These are phyloP conservation scores for Phytophthora idaei DNA, from an alignment of 352 stramenopile species.

Conservation along the genomic window DNA sequence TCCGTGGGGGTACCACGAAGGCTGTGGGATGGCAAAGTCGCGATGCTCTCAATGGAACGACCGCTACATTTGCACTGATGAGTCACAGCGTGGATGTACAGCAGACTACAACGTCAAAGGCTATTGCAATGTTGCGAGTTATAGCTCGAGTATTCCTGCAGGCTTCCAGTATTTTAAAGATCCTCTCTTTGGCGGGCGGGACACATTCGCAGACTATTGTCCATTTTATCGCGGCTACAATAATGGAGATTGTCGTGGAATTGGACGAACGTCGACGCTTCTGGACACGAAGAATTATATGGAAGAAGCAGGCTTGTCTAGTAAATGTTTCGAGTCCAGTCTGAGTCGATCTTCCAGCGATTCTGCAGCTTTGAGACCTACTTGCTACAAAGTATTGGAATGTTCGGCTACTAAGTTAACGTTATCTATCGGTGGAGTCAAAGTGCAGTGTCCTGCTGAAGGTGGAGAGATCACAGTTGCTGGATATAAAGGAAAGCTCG, in stretches of 20 bases:
- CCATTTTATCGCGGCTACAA: slow-evolving; percentile 80
- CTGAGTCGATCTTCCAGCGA: slow-evolving; percentile 51
- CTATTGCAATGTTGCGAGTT: slow-evolving; percentile 76
- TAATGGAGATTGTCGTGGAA: slow-evolving; percentile 77
- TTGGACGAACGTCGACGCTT: slow-evolving; percentile 48
- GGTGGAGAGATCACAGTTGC: slow-evolving; percentile 59
- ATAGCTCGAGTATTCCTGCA: slow-evolving; percentile 69
- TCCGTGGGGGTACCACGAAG: slow-evolving; percentile 76
- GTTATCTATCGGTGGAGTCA: slow-evolving; percentile 53
- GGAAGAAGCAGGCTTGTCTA: slow-evolving; percentile 55
- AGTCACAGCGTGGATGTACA: slow-evolving; percentile 55
- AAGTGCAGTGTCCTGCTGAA: slow-evolving; percentile 64
- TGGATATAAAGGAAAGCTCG: slow-evolving; percentile 55
- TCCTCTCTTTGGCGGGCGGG: slow-evolving; percentile 52
- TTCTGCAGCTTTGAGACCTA: slow-evolving; percentile 38
- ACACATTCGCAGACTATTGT: slow-evolving; percentile 82
- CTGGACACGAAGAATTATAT: slow-evolving; percentile 51
- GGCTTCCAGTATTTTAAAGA: slow-evolving; percentile 87
- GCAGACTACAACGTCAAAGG: slow-evolving; percentile 72
- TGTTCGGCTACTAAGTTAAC: slow-evolving; percentile 49
- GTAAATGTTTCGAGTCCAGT: slow-evolving; percentile 79
- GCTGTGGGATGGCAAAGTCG: slow-evolving; percentile 64
- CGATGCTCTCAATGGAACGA: slow-evolving; percentile 72
- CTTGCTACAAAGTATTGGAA: slow-evolving; percentile 64
- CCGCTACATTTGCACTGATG: slow-evolving; percentile 67